phyloP scores from a whole-genome alignment of 345 rosid genomes.

The Reutealis trisperma region DNA sequence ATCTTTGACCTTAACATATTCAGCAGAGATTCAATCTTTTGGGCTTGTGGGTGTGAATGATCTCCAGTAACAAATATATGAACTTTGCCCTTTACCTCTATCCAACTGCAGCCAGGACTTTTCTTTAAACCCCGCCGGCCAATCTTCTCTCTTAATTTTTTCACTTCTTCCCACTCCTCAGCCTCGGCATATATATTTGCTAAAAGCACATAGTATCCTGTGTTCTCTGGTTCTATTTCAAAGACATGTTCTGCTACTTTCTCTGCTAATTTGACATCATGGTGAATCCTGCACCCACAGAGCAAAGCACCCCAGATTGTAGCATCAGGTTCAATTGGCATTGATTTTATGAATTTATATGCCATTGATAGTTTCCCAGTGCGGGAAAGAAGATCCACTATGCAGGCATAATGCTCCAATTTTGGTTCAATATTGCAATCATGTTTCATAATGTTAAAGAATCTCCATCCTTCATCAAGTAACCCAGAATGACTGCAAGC shows the following conservation, averaged over 20 bases:
- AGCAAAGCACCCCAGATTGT: conserved; percentile 36
- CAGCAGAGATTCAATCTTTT: conserved; percentile 21
- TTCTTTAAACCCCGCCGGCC: conserved; percentile 27
- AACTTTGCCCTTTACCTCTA: conserved; percentile 30
- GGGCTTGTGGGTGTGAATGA: conserved; percentile 21
- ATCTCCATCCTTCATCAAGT: conserved; percentile 70
- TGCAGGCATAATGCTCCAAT: conserved; percentile 69
- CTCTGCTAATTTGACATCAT: conserved; percentile 34
- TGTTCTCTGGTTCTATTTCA: conserved; percentile 37
- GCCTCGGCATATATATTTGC: conserved; percentile 39
- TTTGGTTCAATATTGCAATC: conserved; percentile 63
- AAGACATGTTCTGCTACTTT: conserved; percentile 33
- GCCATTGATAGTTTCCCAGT: conserved; percentile 55
- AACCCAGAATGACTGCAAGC: conserved; percentile 80
- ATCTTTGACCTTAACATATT: conserved; percentile 21
- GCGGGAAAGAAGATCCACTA: conserved; percentile 71
- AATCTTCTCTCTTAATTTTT: conserved; percentile 22
- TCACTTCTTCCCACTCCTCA: conserved; percentile 37
- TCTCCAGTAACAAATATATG: conserved; percentile 32
- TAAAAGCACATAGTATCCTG: conserved; percentile 35
- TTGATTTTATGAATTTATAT: conserved; percentile 50
- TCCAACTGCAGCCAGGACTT: conserved; percentile 40
- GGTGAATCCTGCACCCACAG: conserved; percentile 35
- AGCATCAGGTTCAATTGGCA: conserved; percentile 53
- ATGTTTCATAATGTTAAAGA: conserved; percentile 62